Evolutionary conservation across 495 filamentous ascomycete species (phyloP).

Genomic region (Xeromyces bisporus): DNA sequence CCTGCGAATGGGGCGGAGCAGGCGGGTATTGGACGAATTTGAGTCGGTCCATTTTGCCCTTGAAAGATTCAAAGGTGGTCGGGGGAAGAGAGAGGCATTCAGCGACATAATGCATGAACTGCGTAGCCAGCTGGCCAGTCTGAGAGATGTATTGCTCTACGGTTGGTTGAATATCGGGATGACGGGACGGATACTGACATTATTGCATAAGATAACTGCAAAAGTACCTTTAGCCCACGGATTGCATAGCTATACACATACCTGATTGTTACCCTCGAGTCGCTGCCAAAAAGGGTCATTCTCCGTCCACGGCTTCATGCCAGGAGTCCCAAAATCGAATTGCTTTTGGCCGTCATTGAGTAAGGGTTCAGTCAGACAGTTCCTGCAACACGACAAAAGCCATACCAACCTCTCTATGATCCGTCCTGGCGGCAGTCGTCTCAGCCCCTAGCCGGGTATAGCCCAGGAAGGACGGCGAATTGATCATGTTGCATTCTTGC

Average conservation of each 20-base stretch:
- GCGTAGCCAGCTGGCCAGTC: conserved; percentile 51
- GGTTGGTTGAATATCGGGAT: conserved; percentile 48
- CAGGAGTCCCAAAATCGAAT: conserved; percentile 28
- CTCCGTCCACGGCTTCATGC: conserved; percentile 23
- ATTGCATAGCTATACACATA: too few relatives aligned
- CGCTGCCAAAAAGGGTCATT: conserved; percentile 64
- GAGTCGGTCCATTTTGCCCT: conserved; percentile 72
- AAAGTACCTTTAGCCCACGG: too few relatives aligned
- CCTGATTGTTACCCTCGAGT: conserved; percentile 23
- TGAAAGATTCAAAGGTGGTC: conserved; percentile 67
- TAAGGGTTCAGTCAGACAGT: not conserved
- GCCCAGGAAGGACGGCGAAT: conserved; percentile 41
- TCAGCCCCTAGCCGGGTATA: conserved; percentile 34
- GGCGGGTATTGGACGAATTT: conserved; percentile 89
- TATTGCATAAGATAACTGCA: not conserved
- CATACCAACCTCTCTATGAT: conserved; percentile 20
- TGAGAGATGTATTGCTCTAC: conserved; percentile 63
- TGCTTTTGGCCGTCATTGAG: conserved; percentile 10
- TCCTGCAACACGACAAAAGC: not conserved
- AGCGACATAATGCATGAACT: conserved; percentile 66
- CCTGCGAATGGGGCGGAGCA: conserved; percentile 42
- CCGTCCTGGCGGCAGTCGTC: conserved; percentile 26
- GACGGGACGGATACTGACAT: conserved; percentile 34
- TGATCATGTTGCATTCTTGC: conserved; percentile 74
- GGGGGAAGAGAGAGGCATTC: conserved; percentile 61